Evolutionary conservation across 2,329 filamentous ascomycete genomes (phyloP).

Genomic region (Didymella glomerata): DNA sequence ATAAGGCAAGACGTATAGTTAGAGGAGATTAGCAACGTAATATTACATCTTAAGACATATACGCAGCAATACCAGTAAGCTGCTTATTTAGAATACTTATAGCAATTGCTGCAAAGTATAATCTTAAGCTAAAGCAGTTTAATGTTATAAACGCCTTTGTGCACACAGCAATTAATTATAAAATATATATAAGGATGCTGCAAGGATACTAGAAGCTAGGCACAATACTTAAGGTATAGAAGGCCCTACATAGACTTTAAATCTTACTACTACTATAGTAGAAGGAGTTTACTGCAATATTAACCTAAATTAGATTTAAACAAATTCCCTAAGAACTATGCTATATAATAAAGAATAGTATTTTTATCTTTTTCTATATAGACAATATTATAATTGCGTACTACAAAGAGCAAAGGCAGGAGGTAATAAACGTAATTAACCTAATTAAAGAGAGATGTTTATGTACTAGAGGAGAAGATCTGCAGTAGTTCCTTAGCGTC

Average conservation of each 20-base stretch:
- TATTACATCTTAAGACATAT: not conserved
- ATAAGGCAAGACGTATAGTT: not conserved
- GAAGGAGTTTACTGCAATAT: not conserved
- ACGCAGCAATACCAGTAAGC: not conserved
- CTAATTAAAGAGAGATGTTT: not conserved
- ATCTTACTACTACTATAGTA: not conserved
- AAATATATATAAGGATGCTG: not conserved
- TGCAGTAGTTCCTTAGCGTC: not conserved
- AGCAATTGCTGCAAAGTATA: not conserved
- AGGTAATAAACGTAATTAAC: too few relatives aligned
- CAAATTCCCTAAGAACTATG: not conserved
- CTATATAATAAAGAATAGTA: not conserved
- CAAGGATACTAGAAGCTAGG: not conserved
- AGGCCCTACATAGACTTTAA: not conserved
- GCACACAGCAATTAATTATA: not conserved
- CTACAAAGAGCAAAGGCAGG: not conserved
- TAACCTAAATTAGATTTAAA: not conserved
- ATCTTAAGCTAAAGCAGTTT: not conserved
- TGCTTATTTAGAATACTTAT: not conserved
- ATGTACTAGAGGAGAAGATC: not conserved
- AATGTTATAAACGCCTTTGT: not conserved
- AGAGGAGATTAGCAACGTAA: not conserved
- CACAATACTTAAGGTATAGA: not conserved
- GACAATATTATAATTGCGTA: not conserved
- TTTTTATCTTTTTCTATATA: conserved; percentile 2